phyloP scores from a whole-genome alignment of 2,329 filamentous ascomycete genomes.

The Alternaria brassicae region DNA sequence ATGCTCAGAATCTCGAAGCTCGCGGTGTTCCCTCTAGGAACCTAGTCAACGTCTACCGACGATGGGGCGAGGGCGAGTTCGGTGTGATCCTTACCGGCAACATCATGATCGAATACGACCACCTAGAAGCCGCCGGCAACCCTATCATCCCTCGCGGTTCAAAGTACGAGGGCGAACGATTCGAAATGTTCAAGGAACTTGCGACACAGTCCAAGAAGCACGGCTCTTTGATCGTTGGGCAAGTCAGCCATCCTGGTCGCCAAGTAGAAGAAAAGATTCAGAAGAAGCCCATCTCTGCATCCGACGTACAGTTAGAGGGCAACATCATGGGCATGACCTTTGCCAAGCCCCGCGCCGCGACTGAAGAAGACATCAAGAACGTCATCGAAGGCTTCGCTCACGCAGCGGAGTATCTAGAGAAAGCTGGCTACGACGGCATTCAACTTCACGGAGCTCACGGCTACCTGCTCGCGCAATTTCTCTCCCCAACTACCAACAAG shows the following conservation, averaged over 20 bases:
- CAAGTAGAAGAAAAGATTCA: conserved; percentile 59
- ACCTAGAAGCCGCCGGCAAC: conserved; percentile 61
- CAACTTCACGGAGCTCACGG: conserved; percentile 56
- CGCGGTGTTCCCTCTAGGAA: conserved; percentile 63
- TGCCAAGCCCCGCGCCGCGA: conserved; percentile 62
- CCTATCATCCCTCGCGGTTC: conserved; percentile 67
- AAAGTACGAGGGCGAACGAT: conserved; percentile 62
- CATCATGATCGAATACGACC: conserved; percentile 69
- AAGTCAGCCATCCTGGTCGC: conserved; percentile 69
- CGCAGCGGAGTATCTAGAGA: conserved; percentile 67
- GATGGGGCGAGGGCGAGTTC: conserved; percentile 60
- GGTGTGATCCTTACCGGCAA: conserved; percentile 68
- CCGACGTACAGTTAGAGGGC: conserved; percentile 49
- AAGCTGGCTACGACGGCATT: conserved; percentile 65
- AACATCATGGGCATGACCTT: conserved; percentile 57
- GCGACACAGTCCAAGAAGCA: conserved; percentile 63
- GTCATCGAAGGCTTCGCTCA: conserved; percentile 68
- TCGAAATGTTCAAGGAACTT: conserved; percentile 65
- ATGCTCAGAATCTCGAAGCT: conserved; percentile 58
- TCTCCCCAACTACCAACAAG: conserved; percentile 52
- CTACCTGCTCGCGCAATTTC: conserved; percentile 57
- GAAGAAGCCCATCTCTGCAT: conserved; percentile 59
- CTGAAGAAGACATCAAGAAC: conserved; percentile 61
- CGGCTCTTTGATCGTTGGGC: conserved; percentile 65
- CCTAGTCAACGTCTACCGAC: conserved; percentile 61